Percentiles rank a stretch among this genome's conserved stretches.
These are phyloP conservation scores for Rhynchospora breviuscula DNA, from an alignment of 176 grass and related monocot species.

Conservation along the genomic window DNA sequence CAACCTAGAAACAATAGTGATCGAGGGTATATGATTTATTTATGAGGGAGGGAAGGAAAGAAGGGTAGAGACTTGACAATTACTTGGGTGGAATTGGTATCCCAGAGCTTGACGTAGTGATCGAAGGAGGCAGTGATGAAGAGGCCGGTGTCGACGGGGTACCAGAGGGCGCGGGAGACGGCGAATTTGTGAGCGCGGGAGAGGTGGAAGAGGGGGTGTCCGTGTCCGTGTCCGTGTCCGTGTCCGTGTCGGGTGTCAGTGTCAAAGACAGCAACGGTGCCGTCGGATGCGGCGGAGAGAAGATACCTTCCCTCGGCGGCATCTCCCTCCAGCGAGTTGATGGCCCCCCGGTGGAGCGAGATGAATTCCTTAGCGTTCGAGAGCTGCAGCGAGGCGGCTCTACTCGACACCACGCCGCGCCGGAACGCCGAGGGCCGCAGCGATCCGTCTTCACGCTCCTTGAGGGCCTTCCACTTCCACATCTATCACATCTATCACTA, in stretches of 20 bases:
- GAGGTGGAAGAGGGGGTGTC: slow-evolving; percentile 54
- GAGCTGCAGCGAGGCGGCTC: slow-evolving; percentile 51
- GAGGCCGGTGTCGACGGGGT: slow-evolving; percentile 80
- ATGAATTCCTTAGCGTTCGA: slow-evolving; percentile 81
- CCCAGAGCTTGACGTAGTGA: slow-evolving; percentile 86
- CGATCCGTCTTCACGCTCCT: slow-evolving; percentile 61
- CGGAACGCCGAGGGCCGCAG: slow-evolving; percentile 43
- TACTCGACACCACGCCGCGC: slow-evolving; percentile 29
- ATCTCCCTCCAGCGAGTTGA: slow-evolving; percentile 93
- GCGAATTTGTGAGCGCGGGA: slow-evolving; percentile 57
- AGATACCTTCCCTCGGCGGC: slow-evolving; percentile 84
- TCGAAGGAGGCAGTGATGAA: slow-evolving; percentile 86
- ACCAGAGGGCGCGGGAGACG: slow-evolving; percentile 71
- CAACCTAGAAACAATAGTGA: too few relatives aligned
- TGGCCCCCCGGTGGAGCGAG: slow-evolving; percentile 64
- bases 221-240: too few relatives aligned
- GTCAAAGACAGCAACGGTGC: slow-evolving; percentile 66
- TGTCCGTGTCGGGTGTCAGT: too few relatives aligned
- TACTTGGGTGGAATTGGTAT: slow-evolving; percentile 86
- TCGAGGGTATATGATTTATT: too few relatives aligned
- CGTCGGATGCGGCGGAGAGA: slow-evolving; percentile 76
- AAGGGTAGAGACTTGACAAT: too few relatives aligned
- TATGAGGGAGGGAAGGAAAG: neutral
- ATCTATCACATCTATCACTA: too few relatives aligned
- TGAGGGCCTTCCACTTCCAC: slow-evolving; percentile 41